Evolutionary conservation across 345 rosid species (phyloP).

Genomic region (Isatis tinctoria): DNA sequence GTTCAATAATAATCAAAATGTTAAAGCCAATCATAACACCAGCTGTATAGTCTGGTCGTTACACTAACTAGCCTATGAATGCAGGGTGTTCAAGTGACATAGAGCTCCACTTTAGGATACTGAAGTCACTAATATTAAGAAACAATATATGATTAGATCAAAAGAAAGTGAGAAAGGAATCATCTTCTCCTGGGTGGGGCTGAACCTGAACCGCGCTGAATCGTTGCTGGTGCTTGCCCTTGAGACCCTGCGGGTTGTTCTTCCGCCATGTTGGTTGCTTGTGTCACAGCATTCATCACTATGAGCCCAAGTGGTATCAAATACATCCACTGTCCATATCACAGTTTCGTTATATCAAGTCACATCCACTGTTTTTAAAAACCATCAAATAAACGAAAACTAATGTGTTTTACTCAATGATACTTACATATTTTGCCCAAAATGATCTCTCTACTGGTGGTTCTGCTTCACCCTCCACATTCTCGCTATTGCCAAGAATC

Average conservation of each 20-base stretch:
- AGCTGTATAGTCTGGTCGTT: background rate
- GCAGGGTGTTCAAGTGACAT: background rate
- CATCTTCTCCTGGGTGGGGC: slow-evolving; percentile 10
- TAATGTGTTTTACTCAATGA: background rate
- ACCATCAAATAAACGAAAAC: background rate
- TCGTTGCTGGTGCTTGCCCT: slow-evolving; percentile 20
- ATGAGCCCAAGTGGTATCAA: slow-evolving; percentile 20
- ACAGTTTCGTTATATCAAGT: background rate
- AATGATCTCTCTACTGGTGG: slow-evolving; percentile 10
- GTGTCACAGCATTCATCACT: slow-evolving; percentile 20
- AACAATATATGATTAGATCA: background rate
- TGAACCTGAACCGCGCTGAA: slow-evolving; percentile 1
- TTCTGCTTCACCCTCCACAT: slow-evolving; percentile 15
- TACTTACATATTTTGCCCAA: slow-evolving; percentile 22
- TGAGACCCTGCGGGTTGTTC: slow-evolving; percentile 7
- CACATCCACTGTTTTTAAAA: background rate
- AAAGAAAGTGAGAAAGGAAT: background rate
- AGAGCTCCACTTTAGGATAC: background rate
- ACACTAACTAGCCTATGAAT: background rate
- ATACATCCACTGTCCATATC: slow-evolving; percentile 14
- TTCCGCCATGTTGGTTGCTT: slow-evolving; percentile 2
- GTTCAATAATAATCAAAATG: background rate
- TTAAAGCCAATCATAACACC: background rate
- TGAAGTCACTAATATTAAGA: background rate
- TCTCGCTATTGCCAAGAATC: slow-evolving; percentile 13